Conservation (phyloP, 179 eudicot genomes). For the Nepenthes alata region DNA sequence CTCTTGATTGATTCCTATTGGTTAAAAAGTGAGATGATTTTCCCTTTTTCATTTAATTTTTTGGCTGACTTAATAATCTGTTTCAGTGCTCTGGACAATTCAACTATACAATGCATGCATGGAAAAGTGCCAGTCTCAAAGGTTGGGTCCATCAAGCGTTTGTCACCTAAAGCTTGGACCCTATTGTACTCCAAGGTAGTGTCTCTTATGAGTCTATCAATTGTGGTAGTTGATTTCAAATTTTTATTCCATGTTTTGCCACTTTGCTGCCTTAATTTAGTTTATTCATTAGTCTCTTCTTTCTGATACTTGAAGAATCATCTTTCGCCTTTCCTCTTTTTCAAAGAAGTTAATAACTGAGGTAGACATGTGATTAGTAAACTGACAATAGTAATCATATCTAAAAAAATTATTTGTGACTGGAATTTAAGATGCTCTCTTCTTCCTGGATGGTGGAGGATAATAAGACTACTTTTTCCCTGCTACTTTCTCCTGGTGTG, state of each 20-base stretch:
- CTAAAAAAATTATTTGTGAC: too few relatives aligned
- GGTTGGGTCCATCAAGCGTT: constrained; percentile 56
- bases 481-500: too few relatives aligned
- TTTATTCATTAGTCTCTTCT: too few relatives aligned
- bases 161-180: constrained; percentile 85
- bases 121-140: constrained; percentile 79
- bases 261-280: background rate
- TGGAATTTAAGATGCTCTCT: too few relatives aligned
- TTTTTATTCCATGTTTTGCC: background rate
- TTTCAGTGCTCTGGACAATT: constrained; percentile 68
- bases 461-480: too few relatives aligned
- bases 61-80: constrained; percentile 13
- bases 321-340: too few relatives aligned
- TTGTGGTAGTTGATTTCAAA: background rate
- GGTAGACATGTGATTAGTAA: too few relatives aligned
- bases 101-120: constrained; percentile 57
- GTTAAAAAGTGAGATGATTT: background rate
- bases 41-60: constrained; percentile 1
- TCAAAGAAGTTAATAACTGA: too few relatives aligned
- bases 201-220: background rate
- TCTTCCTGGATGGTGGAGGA: too few relatives aligned
- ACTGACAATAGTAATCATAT: too few relatives aligned
- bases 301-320: too few relatives aligned
- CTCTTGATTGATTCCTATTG: too few relatives aligned
- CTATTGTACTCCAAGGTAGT: constrained; percentile 60